Evolutionary conservation across 2,329 filamentous ascomycete genomes (phyloP).

Genomic region (Ceratocystis smalleyi): DNA sequence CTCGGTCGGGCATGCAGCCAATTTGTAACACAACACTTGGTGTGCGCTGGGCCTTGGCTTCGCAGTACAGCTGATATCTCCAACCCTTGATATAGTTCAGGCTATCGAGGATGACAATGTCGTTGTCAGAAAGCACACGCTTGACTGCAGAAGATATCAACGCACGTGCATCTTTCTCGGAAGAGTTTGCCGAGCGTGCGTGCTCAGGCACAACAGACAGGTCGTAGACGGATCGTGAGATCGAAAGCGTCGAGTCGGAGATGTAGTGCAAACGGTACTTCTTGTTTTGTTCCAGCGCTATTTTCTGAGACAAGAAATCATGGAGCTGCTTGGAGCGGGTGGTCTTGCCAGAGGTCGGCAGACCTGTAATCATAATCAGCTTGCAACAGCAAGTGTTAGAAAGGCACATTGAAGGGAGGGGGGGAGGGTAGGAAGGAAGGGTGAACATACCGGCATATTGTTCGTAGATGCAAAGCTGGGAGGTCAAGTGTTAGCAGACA

Average conservation of each 20-base stretch:
- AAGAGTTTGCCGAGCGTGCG: slow-evolving; percentile 53
- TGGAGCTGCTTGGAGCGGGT: slow-evolving; percentile 51
- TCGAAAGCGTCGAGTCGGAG: slow-evolving; percentile 54
- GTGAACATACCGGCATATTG: slow-evolving; percentile 6
- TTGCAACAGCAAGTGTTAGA: slow-evolving; percentile 21
- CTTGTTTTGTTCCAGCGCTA: slow-evolving; percentile 26
- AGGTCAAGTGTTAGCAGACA: neutral
- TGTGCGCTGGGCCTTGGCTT: slow-evolving; percentile 64
- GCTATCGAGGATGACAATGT: slow-evolving; percentile 65
- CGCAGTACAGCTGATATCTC: slow-evolving; percentile 73
- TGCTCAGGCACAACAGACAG: slow-evolving; percentile 39
- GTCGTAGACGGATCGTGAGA: slow-evolving; percentile 57
- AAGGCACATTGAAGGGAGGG: neutral
- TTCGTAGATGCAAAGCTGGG: neutral
- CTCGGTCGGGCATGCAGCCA: slow-evolving; percentile 38
- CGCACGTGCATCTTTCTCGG: slow-evolving; percentile 70
- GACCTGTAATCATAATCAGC: slow-evolving; percentile 52
- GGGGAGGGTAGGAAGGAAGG: neutral
- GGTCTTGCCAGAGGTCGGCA: slow-evolving; percentile 54
- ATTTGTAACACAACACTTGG: slow-evolving; percentile 59
- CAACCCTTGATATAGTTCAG: slow-evolving; percentile 85
- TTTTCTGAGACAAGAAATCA: slow-evolving; percentile 45
- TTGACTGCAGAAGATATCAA: slow-evolving; percentile 65
- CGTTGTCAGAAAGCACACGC: slow-evolving; percentile 52
- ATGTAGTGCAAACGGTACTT: slow-evolving; percentile 57